Conservation (phyloP, 106 monocot species). For the Platanthera zijinensis region DNA sequence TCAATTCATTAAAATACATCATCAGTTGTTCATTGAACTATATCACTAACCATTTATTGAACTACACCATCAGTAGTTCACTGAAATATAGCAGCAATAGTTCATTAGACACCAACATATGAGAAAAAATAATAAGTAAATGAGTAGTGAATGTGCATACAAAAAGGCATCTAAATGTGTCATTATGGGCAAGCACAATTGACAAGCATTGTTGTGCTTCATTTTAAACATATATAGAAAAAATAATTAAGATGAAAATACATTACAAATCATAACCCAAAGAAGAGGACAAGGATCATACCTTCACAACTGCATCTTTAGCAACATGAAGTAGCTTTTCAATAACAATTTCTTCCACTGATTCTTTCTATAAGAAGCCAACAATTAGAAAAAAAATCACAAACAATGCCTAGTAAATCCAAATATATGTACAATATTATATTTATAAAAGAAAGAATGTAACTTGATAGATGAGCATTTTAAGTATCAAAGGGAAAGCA, state of each 20-base stretch:
- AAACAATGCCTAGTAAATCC: neutral
- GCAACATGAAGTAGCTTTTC: slow-evolving; percentile 82
- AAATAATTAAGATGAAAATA: slow-evolving; percentile 10
- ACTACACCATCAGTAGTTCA: no score
- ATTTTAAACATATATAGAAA: slow-evolving; percentile 64
- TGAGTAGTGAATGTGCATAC: slow-evolving; percentile 36
- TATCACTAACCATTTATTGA: no score
- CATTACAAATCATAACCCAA: neutral
- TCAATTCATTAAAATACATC: no score
- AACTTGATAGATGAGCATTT: slow-evolving; percentile 95
- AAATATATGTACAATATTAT: neutral
- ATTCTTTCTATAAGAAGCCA: slow-evolving; percentile 43
- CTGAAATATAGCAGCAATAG: no score
- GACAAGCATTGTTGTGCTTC: slow-evolving; percentile 78
- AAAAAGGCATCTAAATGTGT: slow-evolving; percentile 80
- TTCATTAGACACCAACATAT: no score
- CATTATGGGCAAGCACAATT: slow-evolving; percentile 60
- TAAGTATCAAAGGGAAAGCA: slow-evolving; percentile 64
- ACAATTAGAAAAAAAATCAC: neutral
- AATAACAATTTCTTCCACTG: slow-evolving; percentile 89
- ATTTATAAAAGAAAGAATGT: neutral
- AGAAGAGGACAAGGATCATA: slow-evolving; percentile 12
- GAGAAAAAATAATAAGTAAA: neutral
- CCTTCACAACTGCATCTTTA: slow-evolving; percentile 71
- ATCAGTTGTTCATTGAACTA: no score